phyloP scores from a whole-genome alignment of 192 early-diverging fungal species.

The Piromyces finnis region DNA sequence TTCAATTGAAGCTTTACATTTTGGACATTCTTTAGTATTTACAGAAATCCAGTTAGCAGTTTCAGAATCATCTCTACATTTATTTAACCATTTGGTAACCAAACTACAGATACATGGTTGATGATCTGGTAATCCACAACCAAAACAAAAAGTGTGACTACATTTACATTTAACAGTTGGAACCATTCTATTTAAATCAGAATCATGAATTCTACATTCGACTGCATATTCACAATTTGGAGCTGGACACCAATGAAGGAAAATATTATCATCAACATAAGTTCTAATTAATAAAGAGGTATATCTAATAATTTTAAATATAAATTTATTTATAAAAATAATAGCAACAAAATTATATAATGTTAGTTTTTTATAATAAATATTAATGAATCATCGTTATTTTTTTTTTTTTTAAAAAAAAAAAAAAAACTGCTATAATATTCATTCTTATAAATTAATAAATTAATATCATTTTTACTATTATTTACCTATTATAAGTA shows the following conservation, averaged over 20 bases:
- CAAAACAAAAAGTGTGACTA: conserved; percentile 76
- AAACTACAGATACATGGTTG: conserved; percentile 72
- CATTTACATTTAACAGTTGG: conserved; percentile 77
- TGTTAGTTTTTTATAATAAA: too few species aligned
- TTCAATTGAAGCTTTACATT: conserved; percentile 89
- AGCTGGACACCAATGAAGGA: conserved; percentile 81
- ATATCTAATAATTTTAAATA: conserved; percentile 30
- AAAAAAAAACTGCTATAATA: too few species aligned
- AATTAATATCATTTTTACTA: neutral
- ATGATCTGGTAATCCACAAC: conserved; percentile 68
- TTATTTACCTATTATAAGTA: conserved; percentile 38
- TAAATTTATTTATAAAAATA: neutral
- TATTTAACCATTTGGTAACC: conserved; percentile 75
- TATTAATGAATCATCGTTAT: too few species aligned
- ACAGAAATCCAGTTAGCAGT: conserved; percentile 95
- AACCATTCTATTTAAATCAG: conserved; percentile 48
- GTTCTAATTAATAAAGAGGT: conserved; percentile 58
- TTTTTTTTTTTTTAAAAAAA: too few species aligned
- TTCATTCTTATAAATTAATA: too few species aligned
- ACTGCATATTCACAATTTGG: conserved; percentile 90
- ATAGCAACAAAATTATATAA: too few species aligned
- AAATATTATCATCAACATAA: conserved; percentile 77
- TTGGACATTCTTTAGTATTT: conserved; percentile 86
- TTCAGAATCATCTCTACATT: conserved; percentile 94
- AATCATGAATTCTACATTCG: conserved; percentile 63